These are phyloP conservation scores for Ustilago hordei DNA, from an alignment of 1,284 basidiomycete species.

Conservation along the genomic window DNA sequence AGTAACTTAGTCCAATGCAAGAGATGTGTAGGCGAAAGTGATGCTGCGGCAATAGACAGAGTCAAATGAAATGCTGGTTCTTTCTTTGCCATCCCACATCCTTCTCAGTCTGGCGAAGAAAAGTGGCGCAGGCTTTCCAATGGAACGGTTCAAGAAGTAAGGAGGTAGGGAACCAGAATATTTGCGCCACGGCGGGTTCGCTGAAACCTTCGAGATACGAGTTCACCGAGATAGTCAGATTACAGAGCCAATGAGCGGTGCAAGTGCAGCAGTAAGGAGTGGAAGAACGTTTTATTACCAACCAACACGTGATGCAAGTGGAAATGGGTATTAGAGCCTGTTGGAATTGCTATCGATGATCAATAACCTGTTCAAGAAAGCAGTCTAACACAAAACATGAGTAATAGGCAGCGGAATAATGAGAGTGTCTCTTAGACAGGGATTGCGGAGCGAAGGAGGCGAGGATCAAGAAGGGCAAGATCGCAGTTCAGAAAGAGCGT, in stretches of 20 bases:
- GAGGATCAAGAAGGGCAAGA: not conserved
- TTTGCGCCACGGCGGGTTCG: not conserved
- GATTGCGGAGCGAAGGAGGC: not conserved
- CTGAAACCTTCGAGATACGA: not conserved
- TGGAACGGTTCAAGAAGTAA: not conserved
- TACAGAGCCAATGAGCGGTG: not conserved
- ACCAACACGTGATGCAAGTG: too few species aligned
- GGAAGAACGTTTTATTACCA: not conserved
- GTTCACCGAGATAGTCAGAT: not conserved
- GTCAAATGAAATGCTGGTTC: not conserved
- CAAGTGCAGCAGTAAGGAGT: not conserved
- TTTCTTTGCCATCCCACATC: not conserved
- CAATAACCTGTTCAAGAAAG: too few species aligned
- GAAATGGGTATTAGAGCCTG: too few species aligned
- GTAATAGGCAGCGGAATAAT: too few species aligned
- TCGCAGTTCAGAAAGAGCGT: not conserved
- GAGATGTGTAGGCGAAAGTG: slow-evolving; percentile 4
- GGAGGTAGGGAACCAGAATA: not conserved
- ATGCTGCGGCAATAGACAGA: slow-evolving; percentile 8
- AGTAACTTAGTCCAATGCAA: too few species aligned
- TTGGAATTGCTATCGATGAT: too few species aligned
- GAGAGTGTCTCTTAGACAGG: not conserved
- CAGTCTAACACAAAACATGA: too few species aligned
- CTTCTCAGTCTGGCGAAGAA: not conserved
- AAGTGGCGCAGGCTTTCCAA: not conserved